A percentile compares a stretch with the other conserved stretches of the same genome.
phyloP scores from a whole-genome alignment of 805 yeast species.

The Tetrapisispora iriomotensis region DNA sequence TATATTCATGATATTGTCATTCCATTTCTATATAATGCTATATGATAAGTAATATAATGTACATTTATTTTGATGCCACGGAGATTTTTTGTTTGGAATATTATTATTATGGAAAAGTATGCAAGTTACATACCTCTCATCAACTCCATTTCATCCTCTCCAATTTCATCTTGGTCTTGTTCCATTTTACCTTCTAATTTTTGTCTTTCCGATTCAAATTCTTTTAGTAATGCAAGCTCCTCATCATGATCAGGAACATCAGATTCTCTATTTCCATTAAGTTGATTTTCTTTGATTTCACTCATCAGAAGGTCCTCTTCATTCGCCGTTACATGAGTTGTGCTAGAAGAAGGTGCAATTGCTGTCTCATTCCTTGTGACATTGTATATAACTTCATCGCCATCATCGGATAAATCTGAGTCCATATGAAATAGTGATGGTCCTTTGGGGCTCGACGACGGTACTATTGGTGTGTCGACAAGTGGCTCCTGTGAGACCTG shows the following conservation, averaged over 20 bases:
- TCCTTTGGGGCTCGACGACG: neutral
- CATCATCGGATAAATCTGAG: neutral
- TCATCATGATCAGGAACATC: neutral
- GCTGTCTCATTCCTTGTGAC: neutral
- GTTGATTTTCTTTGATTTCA: neutral
- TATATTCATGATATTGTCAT: neutral
- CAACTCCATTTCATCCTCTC: slow-evolving; percentile 1
- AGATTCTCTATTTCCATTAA: neutral
- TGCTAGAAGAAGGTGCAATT: neutral
- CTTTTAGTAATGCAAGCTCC: slow-evolving; percentile 2
- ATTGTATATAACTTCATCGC: neutral
- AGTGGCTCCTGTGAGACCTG: too few relatives aligned
- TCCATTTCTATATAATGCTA: too few relatives aligned
- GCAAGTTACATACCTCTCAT: slow-evolving; percentile 1
- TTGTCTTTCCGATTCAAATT: slow-evolving; percentile 2
- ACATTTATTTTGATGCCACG: too few relatives aligned
- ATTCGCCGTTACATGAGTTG: too few relatives aligned
- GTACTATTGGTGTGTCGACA: neutral
- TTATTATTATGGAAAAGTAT: too few relatives aligned
- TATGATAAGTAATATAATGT: too few relatives aligned
- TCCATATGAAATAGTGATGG: neutral
- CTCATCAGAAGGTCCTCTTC: neutral
- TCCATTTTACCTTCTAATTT: slow-evolving; percentile 1
- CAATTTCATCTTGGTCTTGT: slow-evolving; percentile 4
- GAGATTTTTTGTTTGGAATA: too few relatives aligned